Base-by-base conservation (phyloP, 345 rosid species). In the Syzygium jambos region DNA sequence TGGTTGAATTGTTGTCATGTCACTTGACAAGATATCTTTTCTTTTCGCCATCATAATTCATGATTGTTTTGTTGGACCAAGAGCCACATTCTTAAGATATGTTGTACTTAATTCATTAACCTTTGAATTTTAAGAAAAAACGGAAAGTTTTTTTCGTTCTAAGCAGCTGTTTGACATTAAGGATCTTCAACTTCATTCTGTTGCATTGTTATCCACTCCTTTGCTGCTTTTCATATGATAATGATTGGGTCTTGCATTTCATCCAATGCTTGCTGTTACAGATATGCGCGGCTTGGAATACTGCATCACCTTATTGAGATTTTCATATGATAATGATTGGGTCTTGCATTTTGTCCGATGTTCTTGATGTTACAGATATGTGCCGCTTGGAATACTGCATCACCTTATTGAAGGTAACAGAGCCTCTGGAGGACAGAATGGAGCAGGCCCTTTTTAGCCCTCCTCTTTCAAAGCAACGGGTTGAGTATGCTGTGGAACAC, bases 391-490 rank as follows among this genome's bases (percentile, higher is more conserved):
- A 91, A 88, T 93, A 91, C 89, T 86, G 86, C 46, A 90, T 95
- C 77, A 85, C 94, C 82, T 86, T 96, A 91, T 90, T 97, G 93
- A 90, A 88, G 63, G 88, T 95, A 85, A 93, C 95, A 83, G 97
- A 94, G 86, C 98, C 98, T 11, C 91, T 95, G 23, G 99, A 96
- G 91, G 97, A 96, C 87, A 93, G 97, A 89, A 96, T 98, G 98
- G 99, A 96, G 90, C 98, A 95, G 77, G 99, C 98, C 82, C 90
- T 96, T 91, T 98, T 98, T 87, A 96, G 93, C 86, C 99, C 99
- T 86, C 96, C 99, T 23, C 98, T 98, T 88, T 98, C 99, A 27
- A 98, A 95, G 92, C 99, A 96, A 90, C 93, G 99, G 65, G 98
- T 96, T 84, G 98, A 96, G 90, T 98, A 94, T 91, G 99, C 99